Evolutionary conservation across 2,329 filamentous ascomycete species (phyloP).

Genomic region (Diaporthe destruens): DNA sequence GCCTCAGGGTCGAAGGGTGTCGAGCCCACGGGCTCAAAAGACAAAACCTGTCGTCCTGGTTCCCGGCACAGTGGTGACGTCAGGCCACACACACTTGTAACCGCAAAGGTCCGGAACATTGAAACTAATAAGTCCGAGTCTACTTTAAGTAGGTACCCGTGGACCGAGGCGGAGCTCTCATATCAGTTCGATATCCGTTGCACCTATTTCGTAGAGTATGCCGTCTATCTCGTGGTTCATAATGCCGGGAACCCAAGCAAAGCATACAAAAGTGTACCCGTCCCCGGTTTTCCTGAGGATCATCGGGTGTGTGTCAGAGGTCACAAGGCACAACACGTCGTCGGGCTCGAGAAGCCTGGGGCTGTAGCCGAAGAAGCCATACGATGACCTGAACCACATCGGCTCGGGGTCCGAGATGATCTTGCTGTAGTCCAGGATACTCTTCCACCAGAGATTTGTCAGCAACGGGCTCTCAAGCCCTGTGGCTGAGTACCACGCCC

Average conservation of each 20-base stretch:
- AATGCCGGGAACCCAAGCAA: constrained; percentile 15
- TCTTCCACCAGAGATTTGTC: constrained; percentile 23
- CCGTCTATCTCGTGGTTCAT: constrained; percentile 13
- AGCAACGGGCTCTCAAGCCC: constrained; percentile 21
- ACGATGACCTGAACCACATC: constrained; percentile 4
- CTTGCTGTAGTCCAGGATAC: constrained; percentile 21
- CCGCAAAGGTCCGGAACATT: no score
- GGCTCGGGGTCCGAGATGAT: constrained; percentile 20
- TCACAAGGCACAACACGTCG: constrained; percentile 19
- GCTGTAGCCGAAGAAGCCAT: constrained; percentile 16
- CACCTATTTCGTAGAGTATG: not conserved
- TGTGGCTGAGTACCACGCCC: constrained; percentile 10
- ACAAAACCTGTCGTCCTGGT: not conserved
- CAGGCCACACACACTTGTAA: not conserved
- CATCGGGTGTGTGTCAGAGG: constrained; percentile 22
- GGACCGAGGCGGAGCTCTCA: not conserved
- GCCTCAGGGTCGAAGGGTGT: not conserved
- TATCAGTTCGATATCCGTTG: constrained; percentile 2
- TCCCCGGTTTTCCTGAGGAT: not conserved
- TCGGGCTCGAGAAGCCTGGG: constrained; percentile 16
- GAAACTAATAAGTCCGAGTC: no score
- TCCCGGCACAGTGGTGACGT: constrained; percentile 32
- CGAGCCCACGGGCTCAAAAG: not conserved
- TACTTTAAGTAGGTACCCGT: no score
- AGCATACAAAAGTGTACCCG: constrained; percentile 16